phyloP scores from a whole-genome alignment of 331 rosid genomes.

The Malus hybrid region DNA sequence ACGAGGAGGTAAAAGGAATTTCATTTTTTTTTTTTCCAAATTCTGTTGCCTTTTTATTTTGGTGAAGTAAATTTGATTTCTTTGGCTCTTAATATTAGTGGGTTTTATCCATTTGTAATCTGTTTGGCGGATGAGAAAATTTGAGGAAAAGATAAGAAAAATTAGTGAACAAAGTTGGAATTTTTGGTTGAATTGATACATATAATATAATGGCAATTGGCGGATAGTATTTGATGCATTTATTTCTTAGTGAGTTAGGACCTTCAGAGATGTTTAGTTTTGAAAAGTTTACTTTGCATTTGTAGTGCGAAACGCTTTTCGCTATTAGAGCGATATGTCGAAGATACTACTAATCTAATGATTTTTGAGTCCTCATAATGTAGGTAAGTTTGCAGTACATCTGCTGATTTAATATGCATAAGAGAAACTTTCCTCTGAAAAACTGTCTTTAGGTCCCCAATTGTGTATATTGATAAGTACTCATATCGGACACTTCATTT shows the following conservation, averaged over 20 bases:
- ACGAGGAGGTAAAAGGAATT: conserved; percentile 63
- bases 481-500: not conserved
- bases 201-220: not conserved
- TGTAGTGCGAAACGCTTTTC: not conserved
- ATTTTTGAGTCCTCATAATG: not conserved
- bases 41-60: not conserved
- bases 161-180: not conserved
- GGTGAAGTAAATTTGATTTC: not conserved
- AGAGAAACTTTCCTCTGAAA: not conserved
- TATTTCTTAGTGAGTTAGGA: not conserved
- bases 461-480: not conserved
- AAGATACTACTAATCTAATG: not conserved
- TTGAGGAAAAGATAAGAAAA: not conserved
- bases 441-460: not conserved
- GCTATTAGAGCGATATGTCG: not conserved
- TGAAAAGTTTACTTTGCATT: not conserved
- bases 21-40: not conserved
- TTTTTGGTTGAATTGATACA: not conserved
- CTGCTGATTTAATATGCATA: not conserved
- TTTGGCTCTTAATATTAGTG: not conserved
- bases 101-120: not conserved
- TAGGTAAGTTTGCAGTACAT: not conserved
- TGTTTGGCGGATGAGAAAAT: not conserved
- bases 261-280: not conserved
- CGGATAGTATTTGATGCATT: not conserved